Conservation (phyloP, 768 basidiomycete genomes). For the Tulasnella sp. region DNA sequence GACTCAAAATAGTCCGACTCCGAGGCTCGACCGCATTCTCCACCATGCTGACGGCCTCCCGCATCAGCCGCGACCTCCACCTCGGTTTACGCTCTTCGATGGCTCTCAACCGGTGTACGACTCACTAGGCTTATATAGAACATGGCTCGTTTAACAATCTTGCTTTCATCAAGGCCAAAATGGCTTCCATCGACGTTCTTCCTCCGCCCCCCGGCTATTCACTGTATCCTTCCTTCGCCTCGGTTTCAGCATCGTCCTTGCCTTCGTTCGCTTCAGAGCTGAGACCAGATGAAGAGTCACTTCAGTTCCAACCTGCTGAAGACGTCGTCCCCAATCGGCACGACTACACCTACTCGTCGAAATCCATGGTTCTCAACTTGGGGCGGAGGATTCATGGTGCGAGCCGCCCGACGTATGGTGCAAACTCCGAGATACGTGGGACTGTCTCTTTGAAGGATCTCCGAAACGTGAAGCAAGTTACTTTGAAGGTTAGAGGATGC, state of each 20-base stretch:
- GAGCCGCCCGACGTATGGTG: background rate
- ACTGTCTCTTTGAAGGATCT: slow-evolving; percentile 1
- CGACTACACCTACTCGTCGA: slow-evolving; percentile 7
- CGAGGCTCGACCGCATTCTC: background rate
- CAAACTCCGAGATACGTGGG: slow-evolving; percentile 15
- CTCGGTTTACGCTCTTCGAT: background rate
- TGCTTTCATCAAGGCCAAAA: background rate
- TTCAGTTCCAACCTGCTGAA: background rate
- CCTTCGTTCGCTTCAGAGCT: slow-evolving; percentile 2
- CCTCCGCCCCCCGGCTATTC: background rate
- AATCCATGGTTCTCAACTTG: background rate
- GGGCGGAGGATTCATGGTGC: slow-evolving; percentile 16
- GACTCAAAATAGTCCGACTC: background rate
- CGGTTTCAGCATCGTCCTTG: background rate
- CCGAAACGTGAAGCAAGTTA: slow-evolving; percentile 12
- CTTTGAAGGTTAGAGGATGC: background rate
- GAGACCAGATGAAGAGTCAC: background rate
- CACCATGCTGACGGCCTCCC: slow-evolving; percentile 11
- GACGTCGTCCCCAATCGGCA: background rate
- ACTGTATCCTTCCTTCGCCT: background rate
- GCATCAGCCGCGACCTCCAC: slow-evolving; percentile 4
- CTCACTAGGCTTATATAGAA: background rate
- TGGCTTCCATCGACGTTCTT: background rate
- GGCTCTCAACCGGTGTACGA: background rate
- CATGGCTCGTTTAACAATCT: background rate